phyloP scores from a whole-genome alignment of 345 rosid genomes.

The Eutrema yunnanense region DNA sequence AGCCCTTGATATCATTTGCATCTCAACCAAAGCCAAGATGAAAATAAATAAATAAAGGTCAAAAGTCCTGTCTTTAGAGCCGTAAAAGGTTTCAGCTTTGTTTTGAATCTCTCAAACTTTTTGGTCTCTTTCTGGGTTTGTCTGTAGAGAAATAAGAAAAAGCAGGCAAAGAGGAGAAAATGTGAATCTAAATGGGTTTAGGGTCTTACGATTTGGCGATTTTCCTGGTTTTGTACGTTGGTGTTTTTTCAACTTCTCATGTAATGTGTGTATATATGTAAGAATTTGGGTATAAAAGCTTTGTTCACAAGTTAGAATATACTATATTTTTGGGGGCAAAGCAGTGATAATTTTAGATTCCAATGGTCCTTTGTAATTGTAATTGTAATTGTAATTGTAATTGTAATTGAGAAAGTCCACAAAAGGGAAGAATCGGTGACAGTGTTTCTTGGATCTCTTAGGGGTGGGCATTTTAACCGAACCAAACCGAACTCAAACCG shows the following conservation, averaged over 20 bases:
- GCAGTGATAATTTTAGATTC: neutral
- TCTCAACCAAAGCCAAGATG: conserved; percentile 78
- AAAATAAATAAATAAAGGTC: conserved; percentile 10
- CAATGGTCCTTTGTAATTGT: too few species aligned
- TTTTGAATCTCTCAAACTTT: conserved; percentile 2
- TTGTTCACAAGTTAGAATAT: neutral
- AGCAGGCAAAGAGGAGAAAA: neutral
- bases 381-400: too few species aligned
- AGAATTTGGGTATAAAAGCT: conserved; percentile 15
- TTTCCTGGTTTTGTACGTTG: conserved; percentile 12
- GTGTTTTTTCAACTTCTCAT: neutral
- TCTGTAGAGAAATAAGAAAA: conserved; percentile 21
- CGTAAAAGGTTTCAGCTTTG: conserved; percentile 6
- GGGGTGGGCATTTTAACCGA: too few species aligned
- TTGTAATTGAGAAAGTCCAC: neutral
- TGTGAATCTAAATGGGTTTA: conserved; percentile 15
- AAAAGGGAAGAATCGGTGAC: neutral
- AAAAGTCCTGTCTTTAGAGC: neutral
- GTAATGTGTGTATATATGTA: conserved; percentile 16
- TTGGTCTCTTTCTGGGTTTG: neutral
- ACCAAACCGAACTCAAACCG: too few species aligned
- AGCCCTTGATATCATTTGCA: conserved; percentile 51
- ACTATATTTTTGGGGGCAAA: neutral
- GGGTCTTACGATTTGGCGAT: neutral
- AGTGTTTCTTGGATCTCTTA: neutral